Conservation (phyloP, 2,329 filamentous ascomycete genomes). For the Fusarium nygamai region DNA sequence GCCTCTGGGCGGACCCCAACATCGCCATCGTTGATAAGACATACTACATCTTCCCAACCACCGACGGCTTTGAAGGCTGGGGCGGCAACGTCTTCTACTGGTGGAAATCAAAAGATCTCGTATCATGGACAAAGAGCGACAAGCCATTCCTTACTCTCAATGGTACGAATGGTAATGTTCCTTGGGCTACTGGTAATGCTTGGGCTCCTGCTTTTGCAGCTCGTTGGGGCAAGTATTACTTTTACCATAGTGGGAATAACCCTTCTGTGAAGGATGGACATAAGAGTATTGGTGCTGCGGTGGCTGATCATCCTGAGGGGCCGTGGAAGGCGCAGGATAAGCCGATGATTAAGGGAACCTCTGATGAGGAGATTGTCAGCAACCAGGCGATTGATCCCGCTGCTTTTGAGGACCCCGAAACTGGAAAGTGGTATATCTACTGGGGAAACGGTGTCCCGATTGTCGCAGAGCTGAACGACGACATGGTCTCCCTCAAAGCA, state of each 20-base stretch:
- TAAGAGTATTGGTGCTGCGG: constrained; percentile 70
- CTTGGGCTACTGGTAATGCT: constrained; percentile 73
- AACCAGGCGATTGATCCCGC: constrained; percentile 68
- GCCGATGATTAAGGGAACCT: constrained; percentile 57
- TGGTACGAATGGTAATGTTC: constrained; percentile 61
- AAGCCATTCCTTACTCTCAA: constrained; percentile 57
- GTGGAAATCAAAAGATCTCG: constrained; percentile 57
- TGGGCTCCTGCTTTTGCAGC: constrained; percentile 73
- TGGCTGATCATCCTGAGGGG: constrained; percentile 64
- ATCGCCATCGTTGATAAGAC: constrained; percentile 54
- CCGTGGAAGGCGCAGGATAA: constrained; percentile 65
- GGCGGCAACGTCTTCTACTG: constrained; percentile 58
- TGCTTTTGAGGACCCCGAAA: constrained; percentile 66
- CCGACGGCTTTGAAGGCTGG: constrained; percentile 57
- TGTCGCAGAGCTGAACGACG: constrained; percentile 54
- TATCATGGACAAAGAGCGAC: constrained; percentile 52
- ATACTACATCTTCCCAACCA: constrained; percentile 60
- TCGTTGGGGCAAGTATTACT: constrained; percentile 70
- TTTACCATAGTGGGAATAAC: constrained; percentile 67
- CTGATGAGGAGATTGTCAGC: constrained; percentile 56
- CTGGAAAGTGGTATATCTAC: constrained; percentile 69
- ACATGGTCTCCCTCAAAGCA: constrained; percentile 57
- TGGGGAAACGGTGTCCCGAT: constrained; percentile 63
- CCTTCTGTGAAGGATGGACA: constrained; percentile 60
- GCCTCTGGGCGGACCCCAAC: constrained; percentile 58